Base-by-base conservation (phyloP, 1,284 basidiomycete genomes). In the Trametes versicolor region DNA sequence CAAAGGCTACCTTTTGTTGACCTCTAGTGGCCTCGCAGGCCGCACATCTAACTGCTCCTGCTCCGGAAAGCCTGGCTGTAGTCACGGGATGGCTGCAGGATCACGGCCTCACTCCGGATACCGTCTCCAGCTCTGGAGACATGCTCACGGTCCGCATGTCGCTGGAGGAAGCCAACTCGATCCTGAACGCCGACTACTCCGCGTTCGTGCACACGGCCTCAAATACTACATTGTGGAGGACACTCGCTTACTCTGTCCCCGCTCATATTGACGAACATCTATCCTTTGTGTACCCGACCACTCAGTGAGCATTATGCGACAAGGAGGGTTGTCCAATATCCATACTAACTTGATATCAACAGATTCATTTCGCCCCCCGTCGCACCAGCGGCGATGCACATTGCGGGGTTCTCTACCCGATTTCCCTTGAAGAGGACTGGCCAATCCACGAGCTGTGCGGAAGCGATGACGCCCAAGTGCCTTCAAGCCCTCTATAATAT, bases 401-500 rank as follows among this genome's bases (percentile, higher is more conserved):
- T n/a, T n/a, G n/a, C n/a, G n/a, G n/a, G n/a, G 17, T 13, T 21
- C 56, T 53, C 15, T 45, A 57, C 43, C 32, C 58, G 10, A 41
- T 47, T 7, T 39, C 48, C 9, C 25, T 39, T 13, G 36, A 36
- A 45, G 2, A 51, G 53, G 53, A 56, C n/a, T n/a, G n/a, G 56
- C 32, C 53, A 55, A 4, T 19, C 57, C 15, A 19, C 55, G n/a
- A 39, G 57, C 19, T 71, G 70, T 53, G 50, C 62, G 19, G 27
- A 43, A 23, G 37, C 25, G 8, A 81, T 88, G 50, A 88, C 86
- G 0, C 86, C 87, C 8, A 71, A 81, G 1, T 89, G 87, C 70
- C 73, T 90, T 55, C 75, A 82, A 58, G 78, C 79, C 6, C 66
- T 89, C 41, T 90, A 89, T 72, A 85, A 84, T 15, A 77, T 78